Evolutionary conservation across 1,284 basidiomycete species (phyloP).

Genomic region (Ceratobasidium sp.): DNA sequence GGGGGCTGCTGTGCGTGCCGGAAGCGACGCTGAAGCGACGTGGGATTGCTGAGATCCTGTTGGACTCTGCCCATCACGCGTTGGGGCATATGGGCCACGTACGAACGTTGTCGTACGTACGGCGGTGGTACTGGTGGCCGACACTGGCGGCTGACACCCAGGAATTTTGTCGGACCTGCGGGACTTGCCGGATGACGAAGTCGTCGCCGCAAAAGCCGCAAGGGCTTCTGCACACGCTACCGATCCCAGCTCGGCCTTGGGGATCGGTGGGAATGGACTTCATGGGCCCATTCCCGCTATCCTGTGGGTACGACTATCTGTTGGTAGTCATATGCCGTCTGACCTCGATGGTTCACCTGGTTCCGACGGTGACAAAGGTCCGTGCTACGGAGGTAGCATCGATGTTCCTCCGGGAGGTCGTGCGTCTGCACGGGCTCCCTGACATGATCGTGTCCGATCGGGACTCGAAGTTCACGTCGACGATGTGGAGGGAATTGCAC

Average conservation of each 20-base stretch:
- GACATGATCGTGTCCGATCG: conserved; percentile 60
- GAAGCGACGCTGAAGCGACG: conserved; percentile 48
- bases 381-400: conserved; percentile 59
- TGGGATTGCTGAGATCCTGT: conserved; percentile 47
- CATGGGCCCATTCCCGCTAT: conserved; percentile 60
- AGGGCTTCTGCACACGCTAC: conserved; percentile 57
- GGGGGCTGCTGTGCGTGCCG: conserved; percentile 57
- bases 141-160: conserved; percentile 42
- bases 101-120: conserved; percentile 46
- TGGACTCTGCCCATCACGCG: conserved; percentile 46
- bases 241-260: conserved; percentile 58
- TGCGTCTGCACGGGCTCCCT: conserved; percentile 61
- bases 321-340: conserved; percentile 61
- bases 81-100: conserved; percentile 48
- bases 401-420: conserved; percentile 58
- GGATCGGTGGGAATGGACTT: conserved; percentile 62
- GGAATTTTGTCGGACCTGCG: conserved; percentile 46
- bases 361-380: conserved; percentile 55
- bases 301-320: conserved; percentile 54
- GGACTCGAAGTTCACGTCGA: conserved; percentile 59
- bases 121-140: conserved; percentile 50
- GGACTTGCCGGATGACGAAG: conserved; percentile 43
- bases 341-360: conserved; percentile 58
- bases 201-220: conserved; percentile 50
- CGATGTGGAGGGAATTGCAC: conserved; percentile 62